phyloP scores from a whole-genome alignment of 2,329 filamentous ascomycete genomes.

The Alternaria burnsii region DNA sequence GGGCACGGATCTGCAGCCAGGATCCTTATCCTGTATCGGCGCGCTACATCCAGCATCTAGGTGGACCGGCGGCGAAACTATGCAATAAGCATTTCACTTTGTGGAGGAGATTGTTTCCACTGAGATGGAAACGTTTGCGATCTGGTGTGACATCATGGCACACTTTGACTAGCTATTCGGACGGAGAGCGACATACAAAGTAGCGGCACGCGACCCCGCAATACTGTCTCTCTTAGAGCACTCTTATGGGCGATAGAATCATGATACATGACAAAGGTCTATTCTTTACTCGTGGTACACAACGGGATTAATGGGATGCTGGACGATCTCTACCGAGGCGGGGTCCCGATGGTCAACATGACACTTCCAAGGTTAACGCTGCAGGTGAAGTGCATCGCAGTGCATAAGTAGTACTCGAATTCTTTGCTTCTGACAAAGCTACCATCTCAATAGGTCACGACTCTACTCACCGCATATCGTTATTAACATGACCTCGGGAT shows the following conservation, averaged over 20 bases:
- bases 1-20: slow-evolving; percentile 33
- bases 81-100: neutral
- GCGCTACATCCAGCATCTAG: neutral
- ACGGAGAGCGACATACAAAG: neutral
- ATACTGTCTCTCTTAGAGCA: neutral
- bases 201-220: neutral
- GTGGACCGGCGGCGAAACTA: neutral
- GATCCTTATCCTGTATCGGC: slow-evolving; percentile 18
- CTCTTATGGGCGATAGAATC: neutral
- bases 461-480: neutral
- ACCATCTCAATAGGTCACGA: neutral
- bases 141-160: neutral
- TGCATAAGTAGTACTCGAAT: neutral
- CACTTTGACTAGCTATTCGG: neutral
- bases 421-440: neutral
- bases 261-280: neutral
- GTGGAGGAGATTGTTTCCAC: neutral
- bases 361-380: neutral
- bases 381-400: neutral
- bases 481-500: neutral
- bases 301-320: neutral
- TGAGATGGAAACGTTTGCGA: neutral
- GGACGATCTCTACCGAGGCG: neutral
- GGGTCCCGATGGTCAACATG: slow-evolving; percentile 10
- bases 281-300: too few relatives aligned